Evolutionary conservation across 805 yeast species (phyloP).

Genomic region (Sungouiella blattae): DNA sequence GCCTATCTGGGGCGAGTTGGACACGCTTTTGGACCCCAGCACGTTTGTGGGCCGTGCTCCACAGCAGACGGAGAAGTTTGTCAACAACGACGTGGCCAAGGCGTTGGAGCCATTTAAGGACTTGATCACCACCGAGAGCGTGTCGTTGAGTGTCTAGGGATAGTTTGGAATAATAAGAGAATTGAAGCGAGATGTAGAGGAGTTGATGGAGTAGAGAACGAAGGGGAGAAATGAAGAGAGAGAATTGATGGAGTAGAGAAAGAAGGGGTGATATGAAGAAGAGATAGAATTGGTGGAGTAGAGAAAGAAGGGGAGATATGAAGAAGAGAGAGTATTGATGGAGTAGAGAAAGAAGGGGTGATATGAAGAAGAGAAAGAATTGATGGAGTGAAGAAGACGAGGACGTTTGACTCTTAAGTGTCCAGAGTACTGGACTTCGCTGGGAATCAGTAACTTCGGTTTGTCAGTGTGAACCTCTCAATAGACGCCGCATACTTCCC

Average conservation of each 20-base stretch:
- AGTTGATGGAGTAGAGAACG: slow-evolving; percentile 4
- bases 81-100: slow-evolving; percentile 74
- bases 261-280: not conserved
- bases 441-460: too few species aligned
- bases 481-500: too few species aligned
- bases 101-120: slow-evolving; percentile 71
- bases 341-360: too few species aligned
- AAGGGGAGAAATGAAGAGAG: not conserved
- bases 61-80: slow-evolving; percentile 92
- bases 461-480: too few species aligned
- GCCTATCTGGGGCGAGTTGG: slow-evolving; percentile 87
- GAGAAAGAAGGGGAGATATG: too few species aligned
- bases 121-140: slow-evolving; percentile 61
- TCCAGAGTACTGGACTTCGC: too few species aligned
- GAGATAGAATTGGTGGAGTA: slow-evolving; percentile 2
- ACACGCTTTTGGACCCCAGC: slow-evolving; percentile 76
- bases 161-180: slow-evolving; percentile 10
- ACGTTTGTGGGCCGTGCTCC: slow-evolving; percentile 99
- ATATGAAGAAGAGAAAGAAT: too few species aligned
- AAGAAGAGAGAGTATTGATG: too few species aligned
- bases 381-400: too few species aligned
- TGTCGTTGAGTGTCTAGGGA: slow-evolving; percentile 70
- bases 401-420: too few species aligned
- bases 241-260: not conserved
- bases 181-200: slow-evolving; percentile 9